A percentile compares a stretch with the other conserved stretches of the same genome.
Evolutionary conservation across 1,139 yeast species (phyloP).

Genomic region (Kodamaea alishanica): DNA sequence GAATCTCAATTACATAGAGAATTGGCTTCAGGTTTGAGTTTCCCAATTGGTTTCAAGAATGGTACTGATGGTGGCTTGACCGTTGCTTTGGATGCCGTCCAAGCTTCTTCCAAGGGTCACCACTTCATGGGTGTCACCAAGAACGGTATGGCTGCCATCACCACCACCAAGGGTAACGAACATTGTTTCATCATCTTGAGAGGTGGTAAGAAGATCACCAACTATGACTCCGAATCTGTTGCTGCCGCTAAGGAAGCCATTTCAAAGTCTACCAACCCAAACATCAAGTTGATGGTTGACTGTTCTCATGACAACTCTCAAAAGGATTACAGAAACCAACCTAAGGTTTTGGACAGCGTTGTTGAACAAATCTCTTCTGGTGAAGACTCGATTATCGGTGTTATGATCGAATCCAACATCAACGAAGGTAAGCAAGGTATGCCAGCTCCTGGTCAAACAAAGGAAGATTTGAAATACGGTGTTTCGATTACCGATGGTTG

Average conservation of each 20-base stretch:
- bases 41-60: conserved; percentile 98
- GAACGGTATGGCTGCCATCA: conserved; percentile 94
- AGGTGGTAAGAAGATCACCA: conserved; percentile 94
- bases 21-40: conserved; percentile 90
- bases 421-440: conserved; percentile 89
- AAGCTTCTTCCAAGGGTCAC: conserved; percentile 88
- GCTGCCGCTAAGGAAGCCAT: conserved; percentile 66
- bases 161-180: conserved; percentile 91
- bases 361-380: conserved; percentile 81
- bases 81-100: conserved; percentile 91
- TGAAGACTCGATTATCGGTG: conserved; percentile 77
- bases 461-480: conserved; percentile 80
- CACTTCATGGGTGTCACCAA: conserved; percentile 97
- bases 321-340: conserved; percentile 93
- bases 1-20: conserved; percentile 98
- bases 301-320: conserved; percentile 96
- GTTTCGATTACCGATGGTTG: conserved; percentile 97
- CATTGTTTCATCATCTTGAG: conserved; percentile 86
- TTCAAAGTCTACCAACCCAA: conserved; percentile 50
- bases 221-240: conserved; percentile 79
- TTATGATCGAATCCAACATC: conserved; percentile 93
- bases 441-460: conserved; percentile 54
- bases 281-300: conserved; percentile 87
- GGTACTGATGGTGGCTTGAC: conserved; percentile 95
- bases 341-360: conserved; percentile 75